phyloP scores from a whole-genome alignment of 352 stramenopile genomes.

The Pythium monospermum region DNA sequence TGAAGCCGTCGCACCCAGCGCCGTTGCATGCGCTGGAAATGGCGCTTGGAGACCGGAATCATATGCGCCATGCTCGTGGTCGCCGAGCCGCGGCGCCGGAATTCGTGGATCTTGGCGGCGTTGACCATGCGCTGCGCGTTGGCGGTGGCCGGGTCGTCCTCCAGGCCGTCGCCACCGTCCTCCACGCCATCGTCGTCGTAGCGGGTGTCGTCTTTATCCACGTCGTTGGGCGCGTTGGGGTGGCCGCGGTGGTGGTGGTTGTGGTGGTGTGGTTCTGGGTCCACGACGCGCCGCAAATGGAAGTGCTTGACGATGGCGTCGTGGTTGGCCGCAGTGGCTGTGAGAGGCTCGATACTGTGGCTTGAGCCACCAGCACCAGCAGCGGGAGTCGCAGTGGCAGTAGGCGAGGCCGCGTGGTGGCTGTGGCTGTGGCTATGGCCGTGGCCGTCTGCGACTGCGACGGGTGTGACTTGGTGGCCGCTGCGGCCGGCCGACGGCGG shows the following conservation, averaged over 20 bases:
- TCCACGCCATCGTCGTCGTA: constrained; percentile 7
- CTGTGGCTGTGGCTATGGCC: not conserved
- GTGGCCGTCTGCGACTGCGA: not conserved
- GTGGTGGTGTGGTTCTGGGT: constrained; percentile 5
- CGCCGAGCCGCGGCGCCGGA: constrained; percentile 11
- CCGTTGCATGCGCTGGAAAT: constrained; percentile 1
- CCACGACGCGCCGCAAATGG: constrained; percentile 16
- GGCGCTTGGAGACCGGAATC: constrained; percentile 12
- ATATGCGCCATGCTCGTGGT: constrained; percentile 7
- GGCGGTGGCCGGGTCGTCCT: not conserved
- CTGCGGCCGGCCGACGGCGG: not conserved
- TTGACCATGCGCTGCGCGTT: constrained; percentile 21
- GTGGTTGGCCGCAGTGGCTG: constrained; percentile 14
- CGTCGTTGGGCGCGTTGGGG: no score
- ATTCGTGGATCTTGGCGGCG: constrained; percentile 21
- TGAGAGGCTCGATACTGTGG: not conserved
- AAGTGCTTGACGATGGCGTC: constrained; percentile 22
- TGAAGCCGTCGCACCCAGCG: not conserved
- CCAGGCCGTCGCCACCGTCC: not conserved
- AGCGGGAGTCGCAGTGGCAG: no score
- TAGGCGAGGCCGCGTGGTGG: not conserved
- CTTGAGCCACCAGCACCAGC: not conserved
- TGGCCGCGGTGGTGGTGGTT: no score
- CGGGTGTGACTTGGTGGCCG: not conserved
- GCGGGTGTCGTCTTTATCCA: no score